phyloP scores from a whole-genome alignment of 495 filamentous ascomycete genomes.

The Thermothielavioides terrestris region DNA sequence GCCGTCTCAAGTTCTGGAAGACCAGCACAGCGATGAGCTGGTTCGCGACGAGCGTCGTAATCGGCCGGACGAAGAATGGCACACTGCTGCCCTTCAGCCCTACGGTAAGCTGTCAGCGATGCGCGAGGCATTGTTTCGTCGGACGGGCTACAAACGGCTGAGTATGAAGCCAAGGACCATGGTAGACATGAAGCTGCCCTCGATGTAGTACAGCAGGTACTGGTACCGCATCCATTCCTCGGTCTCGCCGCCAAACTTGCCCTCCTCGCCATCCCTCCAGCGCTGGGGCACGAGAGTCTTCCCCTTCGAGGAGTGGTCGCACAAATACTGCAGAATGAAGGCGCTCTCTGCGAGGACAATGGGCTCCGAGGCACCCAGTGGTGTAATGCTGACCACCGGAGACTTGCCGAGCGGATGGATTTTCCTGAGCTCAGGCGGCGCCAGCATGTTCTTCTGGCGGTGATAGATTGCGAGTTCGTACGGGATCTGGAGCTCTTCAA shows the following conservation, averaged over 20 bases:
- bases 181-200: constrained; percentile 69
- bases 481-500: constrained; percentile 69
- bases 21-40: constrained; percentile 53
- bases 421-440: constrained; percentile 60
- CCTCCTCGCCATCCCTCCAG: constrained; percentile 49
- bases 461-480: constrained; percentile 72
- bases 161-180: constrained; percentile 52
- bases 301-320: constrained; percentile 54
- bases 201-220: constrained; percentile 71
- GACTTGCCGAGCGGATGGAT: constrained; percentile 80
- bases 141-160: background rate
- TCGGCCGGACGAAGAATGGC: constrained; percentile 76
- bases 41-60: constrained; percentile 54
- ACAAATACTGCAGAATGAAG: constrained; percentile 70
- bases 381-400: constrained; percentile 56
- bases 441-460: constrained; percentile 47
- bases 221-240: constrained; percentile 69
- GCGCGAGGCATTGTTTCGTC: background rate
- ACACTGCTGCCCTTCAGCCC: constrained; percentile 49
- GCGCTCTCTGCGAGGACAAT: constrained; percentile 70
- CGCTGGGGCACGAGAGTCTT: constrained; percentile 53
- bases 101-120: constrained; percentile 1
- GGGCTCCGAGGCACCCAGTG: constrained; percentile 36
- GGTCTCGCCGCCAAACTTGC: constrained; percentile 55
- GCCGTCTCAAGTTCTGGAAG: constrained; percentile 52